Conservation (phyloP, 108 stramenopile genomes). For the Halocafeteria seosinensis region DNA sequence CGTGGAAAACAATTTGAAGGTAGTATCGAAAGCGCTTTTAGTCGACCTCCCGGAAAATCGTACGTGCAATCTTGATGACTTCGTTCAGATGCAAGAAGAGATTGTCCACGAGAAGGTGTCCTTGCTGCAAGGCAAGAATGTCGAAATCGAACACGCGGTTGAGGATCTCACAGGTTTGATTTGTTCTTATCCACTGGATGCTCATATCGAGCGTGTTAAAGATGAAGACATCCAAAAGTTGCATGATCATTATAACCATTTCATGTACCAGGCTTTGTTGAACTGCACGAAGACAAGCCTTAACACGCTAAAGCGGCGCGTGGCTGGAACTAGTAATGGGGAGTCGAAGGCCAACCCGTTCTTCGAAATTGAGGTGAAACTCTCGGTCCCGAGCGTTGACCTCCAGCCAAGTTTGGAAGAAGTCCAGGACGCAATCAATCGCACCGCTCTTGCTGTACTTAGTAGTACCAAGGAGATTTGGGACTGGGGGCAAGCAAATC, state of each 20-base stretch:
- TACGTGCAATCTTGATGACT: conserved; percentile 67
- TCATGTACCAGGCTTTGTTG: conserved; percentile 69
- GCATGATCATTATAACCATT: conserved; percentile 68
- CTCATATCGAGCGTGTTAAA: conserved; percentile 40
- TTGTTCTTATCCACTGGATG: conserved; percentile 48
- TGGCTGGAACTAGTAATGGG: conserved; percentile 12
- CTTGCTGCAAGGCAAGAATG: conserved; percentile 64
- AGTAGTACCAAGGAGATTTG: conserved; percentile 58
- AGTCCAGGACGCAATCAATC: conserved; percentile 66
- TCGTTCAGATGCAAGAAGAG: conserved; percentile 58
- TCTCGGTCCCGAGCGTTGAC: conserved; percentile 49
- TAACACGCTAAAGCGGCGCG: conserved; percentile 63
- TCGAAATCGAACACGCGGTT: conserved; percentile 67
- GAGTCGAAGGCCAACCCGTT: conserved; percentile 28
- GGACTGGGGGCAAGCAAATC: conserved; percentile 34
- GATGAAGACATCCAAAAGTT: conserved; percentile 53
- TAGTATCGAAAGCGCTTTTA: conserved; percentile 56
- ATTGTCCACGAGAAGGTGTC: conserved; percentile 45
- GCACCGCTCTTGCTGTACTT: conserved; percentile 59
- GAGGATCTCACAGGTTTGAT: conserved; percentile 56
- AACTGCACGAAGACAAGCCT: conserved; percentile 66
- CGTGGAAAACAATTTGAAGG: conserved; percentile 69
- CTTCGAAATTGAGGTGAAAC: conserved; percentile 68
- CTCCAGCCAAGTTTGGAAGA: conserved; percentile 60
- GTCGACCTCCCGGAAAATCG: conserved; percentile 60